Evolutionary conservation across 1,284 basidiomycete species (phyloP), one percentile per base, ranked within the genome.

Genomic region (Sporisorium exsertum): DNA sequence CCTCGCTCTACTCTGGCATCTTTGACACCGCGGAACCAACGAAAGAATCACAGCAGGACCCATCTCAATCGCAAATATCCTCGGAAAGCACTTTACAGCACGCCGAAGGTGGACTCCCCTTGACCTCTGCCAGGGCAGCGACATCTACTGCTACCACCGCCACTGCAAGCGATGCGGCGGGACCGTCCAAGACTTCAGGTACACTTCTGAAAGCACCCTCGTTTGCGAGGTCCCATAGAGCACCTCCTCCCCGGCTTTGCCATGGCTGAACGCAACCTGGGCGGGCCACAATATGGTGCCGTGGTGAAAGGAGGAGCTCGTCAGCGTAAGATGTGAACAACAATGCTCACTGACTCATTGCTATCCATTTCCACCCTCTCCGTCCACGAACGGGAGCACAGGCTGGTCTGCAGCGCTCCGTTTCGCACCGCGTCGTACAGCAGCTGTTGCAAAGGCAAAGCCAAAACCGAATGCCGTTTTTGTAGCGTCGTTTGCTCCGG

Each of bases 361-460:
- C 50, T 52, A 52, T 58, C 24, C 29, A 35, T 55, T 33, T 42
- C 9, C 37, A 20, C 55, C 35, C 37, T 62, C 20, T 53, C n/a
- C 35, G 12, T 22, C 16, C 27, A 29, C 54, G 10, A 7, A 22
- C 47, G 29, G 20, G 5, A 27, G 43, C 22, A 35, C 42, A 76
- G 73, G 62, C 26, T 82, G 81, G 81, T 81, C 79, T n/a, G 72
- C 79, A 33, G 68, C 81, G 9, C 66, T 82, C 18, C 72, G 77
- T 0, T 82, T 82, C 47, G 79, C 77, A 12, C 81, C 81, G 2
- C 63, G 80, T 6, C 51, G 61, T n/a, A 69, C 61, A 33, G 59
- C 64, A 12, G 51, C 64, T 10, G 32, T 47, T 20, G 32, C 60
- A 5, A 77, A 67, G 33, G 29, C 67, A 5, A 74, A 77, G 22